phyloP scores from a whole-genome alignment of 176 grass and related monocot genomes.

The Thinopyrum elongatum region DNA sequence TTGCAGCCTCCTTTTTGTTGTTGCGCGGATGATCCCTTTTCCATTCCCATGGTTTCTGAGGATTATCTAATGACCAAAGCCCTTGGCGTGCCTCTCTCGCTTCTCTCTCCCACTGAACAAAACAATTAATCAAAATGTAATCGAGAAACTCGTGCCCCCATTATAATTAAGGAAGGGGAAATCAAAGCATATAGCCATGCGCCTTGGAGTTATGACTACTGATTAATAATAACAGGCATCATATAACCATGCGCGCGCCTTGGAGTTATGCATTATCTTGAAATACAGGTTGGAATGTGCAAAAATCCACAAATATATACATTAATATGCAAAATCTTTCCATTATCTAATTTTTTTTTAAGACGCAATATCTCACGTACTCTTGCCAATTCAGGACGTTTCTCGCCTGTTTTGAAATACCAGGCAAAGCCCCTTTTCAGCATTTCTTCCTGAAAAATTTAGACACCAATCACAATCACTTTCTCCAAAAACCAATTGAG shows the following conservation, averaged over 20 bases:
- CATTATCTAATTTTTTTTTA: neutral
- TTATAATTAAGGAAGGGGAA: neutral
- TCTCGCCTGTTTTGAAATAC: neutral
- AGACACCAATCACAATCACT: neutral
- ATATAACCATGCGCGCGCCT: neutral
- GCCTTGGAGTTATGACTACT: neutral
- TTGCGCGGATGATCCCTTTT: neutral
- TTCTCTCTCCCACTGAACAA: constrained; percentile 2
- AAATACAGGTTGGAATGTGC: too few species aligned
- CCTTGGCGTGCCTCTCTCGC: neutral
- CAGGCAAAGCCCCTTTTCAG: neutral
- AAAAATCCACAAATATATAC: neutral
- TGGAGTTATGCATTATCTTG: neutral
- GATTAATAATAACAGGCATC: neutral
- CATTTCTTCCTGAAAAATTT: neutral
- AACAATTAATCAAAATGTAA: neutral
- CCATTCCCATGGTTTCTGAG: neutral
- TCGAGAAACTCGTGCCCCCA: neutral
- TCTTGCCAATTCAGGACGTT: neutral
- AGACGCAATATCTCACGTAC: neutral
- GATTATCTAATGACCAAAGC: neutral
- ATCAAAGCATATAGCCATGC: neutral
- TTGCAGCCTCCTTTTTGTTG: neutral
- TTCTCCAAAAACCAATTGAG: too few species aligned
- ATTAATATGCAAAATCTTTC: too few species aligned